Conservation (phyloP, 2,329 filamentous ascomycete species). For the Ophiobolus disseminans region DNA sequence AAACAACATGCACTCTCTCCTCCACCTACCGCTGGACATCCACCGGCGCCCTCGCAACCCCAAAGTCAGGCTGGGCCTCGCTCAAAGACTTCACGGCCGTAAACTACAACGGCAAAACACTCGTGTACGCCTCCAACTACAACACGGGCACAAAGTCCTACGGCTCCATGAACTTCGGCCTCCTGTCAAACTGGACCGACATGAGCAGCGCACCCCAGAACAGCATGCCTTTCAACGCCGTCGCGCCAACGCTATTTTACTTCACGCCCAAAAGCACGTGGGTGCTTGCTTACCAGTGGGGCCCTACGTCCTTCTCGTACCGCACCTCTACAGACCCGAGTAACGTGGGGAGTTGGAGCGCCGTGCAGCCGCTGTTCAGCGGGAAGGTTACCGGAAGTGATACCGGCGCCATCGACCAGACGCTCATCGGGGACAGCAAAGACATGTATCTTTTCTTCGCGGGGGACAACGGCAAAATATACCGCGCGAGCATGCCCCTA, state of each 20-base stretch:
- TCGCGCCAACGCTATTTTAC: slow-evolving; percentile 69
- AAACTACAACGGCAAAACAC: slow-evolving; percentile 63
- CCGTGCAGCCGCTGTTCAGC: slow-evolving; percentile 62
- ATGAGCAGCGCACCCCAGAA: slow-evolving; percentile 63
- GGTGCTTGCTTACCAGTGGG: slow-evolving; percentile 73
- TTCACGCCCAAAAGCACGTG: slow-evolving; percentile 67
- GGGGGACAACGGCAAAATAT: slow-evolving; percentile 72
- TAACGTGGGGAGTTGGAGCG: slow-evolving; percentile 64
- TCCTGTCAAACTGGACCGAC: slow-evolving; percentile 61
- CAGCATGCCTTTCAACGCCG: slow-evolving; percentile 54
- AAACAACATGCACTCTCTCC: slow-evolving; percentile 58
- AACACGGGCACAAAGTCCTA: slow-evolving; percentile 54
- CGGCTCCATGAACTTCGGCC: slow-evolving; percentile 66
- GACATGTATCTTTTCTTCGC: slow-evolving; percentile 74
- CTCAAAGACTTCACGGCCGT: slow-evolving; percentile 70
- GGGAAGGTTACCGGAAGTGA: slow-evolving; percentile 60
- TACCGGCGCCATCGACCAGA: slow-evolving; percentile 68
- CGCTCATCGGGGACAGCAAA: slow-evolving; percentile 65
- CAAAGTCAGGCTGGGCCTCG: slow-evolving; percentile 61
- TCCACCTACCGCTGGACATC: slow-evolving; percentile 65
- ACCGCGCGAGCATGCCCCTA: slow-evolving; percentile 68
- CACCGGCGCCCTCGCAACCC: slow-evolving; percentile 58
- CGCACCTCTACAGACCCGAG: slow-evolving; percentile 65
- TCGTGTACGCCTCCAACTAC: slow-evolving; percentile 66
- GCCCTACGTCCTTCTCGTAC: slow-evolving; percentile 66